phyloP scores from a whole-genome alignment of 78 protist species.

The Dictyostelium citrinum region DNA sequence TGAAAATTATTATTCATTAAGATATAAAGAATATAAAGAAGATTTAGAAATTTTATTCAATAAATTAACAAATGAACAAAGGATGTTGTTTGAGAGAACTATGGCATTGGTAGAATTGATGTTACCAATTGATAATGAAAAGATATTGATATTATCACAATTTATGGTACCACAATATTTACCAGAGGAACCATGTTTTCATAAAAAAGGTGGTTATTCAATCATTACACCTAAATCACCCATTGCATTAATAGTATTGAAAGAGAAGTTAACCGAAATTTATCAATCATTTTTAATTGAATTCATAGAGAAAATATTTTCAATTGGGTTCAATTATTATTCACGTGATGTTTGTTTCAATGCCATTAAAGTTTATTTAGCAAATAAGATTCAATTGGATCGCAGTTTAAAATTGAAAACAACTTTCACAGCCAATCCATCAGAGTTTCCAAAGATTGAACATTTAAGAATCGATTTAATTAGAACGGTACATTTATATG shows the following conservation, averaged over 20 bases:
- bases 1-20: neutral
- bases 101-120: neutral
- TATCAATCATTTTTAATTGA: neutral
- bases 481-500: neutral
- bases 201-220: neutral
- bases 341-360: neutral
- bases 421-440: neutral
- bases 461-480: neutral
- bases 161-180: neutral
- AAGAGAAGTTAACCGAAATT: neutral
- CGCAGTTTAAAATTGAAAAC: neutral
- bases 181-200: neutral
- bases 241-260: neutral
- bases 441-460: neutral
- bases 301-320: neutral
- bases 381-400: neutral
- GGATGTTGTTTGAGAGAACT: neutral
- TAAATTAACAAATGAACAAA: neutral
- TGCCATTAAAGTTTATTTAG: neutral
- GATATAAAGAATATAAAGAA: neutral
- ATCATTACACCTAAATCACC: neutral
- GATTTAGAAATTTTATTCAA: neutral
- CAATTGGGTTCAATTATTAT: neutral
- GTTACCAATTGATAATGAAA: neutral
- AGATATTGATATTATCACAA: neutral